Evolutionary conservation across 768 basidiomycete genomes (phyloP).

Genomic region (Boletus rubescentipes): DNA sequence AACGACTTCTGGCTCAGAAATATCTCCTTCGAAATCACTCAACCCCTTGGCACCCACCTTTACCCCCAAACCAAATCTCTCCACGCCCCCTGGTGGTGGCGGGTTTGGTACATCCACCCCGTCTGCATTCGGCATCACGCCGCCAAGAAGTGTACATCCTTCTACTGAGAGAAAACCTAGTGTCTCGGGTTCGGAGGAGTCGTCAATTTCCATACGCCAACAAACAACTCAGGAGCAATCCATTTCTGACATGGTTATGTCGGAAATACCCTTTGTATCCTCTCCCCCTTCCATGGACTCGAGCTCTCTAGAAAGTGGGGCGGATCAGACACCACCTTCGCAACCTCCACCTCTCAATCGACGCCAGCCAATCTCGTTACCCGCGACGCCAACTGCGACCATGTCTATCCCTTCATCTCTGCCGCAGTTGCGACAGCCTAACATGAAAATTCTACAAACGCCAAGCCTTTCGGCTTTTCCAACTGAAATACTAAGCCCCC

Average conservation of each 20-base stretch:
- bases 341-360: conserved; percentile 31
- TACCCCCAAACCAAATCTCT: conserved; percentile 1
- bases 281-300: conserved; percentile 15
- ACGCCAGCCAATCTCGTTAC: conserved; percentile 34
- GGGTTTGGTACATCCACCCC: background rate
- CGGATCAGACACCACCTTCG: conserved; percentile 11
- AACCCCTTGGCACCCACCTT: conserved; percentile 22
- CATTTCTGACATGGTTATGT: background rate
- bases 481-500: conserved; percentile 32
- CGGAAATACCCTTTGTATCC: conserved; percentile 11
- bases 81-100: background rate
- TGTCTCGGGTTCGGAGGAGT: background rate
- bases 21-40: conserved; percentile 9
- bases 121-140: background rate
- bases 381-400: conserved; percentile 31
- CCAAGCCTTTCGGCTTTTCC: conserved; percentile 18
- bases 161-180: background rate
- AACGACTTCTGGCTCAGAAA: conserved; percentile 4
- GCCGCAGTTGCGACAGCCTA: conserved; percentile 16
- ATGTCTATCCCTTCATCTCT: conserved; percentile 16
- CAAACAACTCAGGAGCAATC: background rate
- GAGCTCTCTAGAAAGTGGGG: conserved; percentile 1
- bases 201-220: background rate
- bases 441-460: conserved; percentile 29
- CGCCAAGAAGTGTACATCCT: background rate